phyloP scores from a whole-genome alignment of 2,329 filamentous ascomycete genomes.

The Penicillium fuscoglaucum region DNA sequence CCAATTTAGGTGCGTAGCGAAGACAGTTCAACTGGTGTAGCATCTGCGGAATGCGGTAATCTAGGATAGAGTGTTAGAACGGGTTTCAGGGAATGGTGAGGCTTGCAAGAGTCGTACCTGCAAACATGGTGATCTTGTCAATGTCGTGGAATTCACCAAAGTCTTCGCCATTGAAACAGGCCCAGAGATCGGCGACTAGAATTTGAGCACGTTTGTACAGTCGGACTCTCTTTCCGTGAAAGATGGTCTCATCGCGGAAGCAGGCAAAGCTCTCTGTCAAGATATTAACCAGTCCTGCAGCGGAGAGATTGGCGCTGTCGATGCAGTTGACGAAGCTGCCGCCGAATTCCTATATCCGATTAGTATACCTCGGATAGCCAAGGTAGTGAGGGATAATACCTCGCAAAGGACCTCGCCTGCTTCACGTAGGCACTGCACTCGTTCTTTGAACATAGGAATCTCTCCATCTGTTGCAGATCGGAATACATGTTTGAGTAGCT shows the following conservation, averaged over 20 bases:
- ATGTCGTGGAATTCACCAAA: constrained; percentile 87
- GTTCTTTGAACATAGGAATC: constrained; percentile 79
- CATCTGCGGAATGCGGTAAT: constrained; percentile 95
- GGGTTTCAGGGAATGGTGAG: background rate
- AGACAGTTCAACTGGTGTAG: constrained; percentile 79
- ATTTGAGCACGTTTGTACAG: constrained; percentile 96
- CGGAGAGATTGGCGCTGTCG: constrained; percentile 71
- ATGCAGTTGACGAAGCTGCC: constrained; percentile 74
- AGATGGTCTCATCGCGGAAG: constrained; percentile 78
- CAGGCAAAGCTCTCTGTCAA: constrained; percentile 79
- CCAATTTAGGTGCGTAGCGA: constrained; percentile 77
- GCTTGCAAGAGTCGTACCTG: constrained; percentile 49
- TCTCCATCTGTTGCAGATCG: constrained; percentile 81
- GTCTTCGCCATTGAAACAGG: constrained; percentile 79
- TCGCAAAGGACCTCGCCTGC: constrained; percentile 77
- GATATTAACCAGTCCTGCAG: constrained; percentile 80
- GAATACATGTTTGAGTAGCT: constrained; percentile 74
- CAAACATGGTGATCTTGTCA: constrained; percentile 96
- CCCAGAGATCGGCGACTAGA: constrained; percentile 93
- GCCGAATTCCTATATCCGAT: constrained; percentile 63
- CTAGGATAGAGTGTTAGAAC: constrained; percentile 41
- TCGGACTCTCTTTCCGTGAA: constrained; percentile 72
- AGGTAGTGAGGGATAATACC: constrained; percentile 48
- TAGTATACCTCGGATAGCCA: constrained; percentile 3
- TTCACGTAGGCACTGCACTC: constrained; percentile 77